These are phyloP conservation scores for Trypanosoma lewisi DNA, from an alignment of 208 protist species.

Conservation along the genomic window DNA sequence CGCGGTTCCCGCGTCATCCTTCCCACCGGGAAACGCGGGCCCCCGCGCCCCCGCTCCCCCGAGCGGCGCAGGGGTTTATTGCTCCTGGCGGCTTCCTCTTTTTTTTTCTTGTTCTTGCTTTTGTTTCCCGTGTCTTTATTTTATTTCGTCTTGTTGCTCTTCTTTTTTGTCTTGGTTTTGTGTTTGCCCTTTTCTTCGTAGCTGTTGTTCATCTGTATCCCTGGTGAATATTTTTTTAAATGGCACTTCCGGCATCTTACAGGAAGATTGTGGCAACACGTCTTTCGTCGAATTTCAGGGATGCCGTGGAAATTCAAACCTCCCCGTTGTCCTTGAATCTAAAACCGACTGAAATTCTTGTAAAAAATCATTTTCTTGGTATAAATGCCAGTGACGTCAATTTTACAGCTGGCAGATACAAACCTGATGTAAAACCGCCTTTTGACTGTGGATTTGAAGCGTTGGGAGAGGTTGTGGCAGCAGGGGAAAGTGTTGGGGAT, in stretches of 20 bases:
- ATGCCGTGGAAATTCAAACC: constrained; percentile 44
- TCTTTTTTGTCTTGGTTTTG: neutral
- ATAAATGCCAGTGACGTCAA: constrained; percentile 92
- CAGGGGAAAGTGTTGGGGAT: constrained; percentile 41
- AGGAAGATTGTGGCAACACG: constrained; percentile 61
- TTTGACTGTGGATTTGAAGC: constrained; percentile 89
- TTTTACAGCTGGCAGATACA: constrained; percentile 81
- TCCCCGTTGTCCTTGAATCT: constrained; percentile 36
- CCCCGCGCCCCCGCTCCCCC: too few species aligned
- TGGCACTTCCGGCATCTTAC: constrained; percentile 1
- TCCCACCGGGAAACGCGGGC: too few species aligned
- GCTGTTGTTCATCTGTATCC: neutral
- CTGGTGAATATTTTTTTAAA: neutral
- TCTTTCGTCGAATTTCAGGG: constrained; percentile 72
- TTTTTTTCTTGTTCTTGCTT: constrained; percentile 2
- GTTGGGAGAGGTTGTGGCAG: constrained; percentile 67
- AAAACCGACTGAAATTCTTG: constrained; percentile 63
- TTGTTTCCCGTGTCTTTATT: neutral
- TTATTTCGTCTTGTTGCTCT: neutral
- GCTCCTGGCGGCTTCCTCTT: neutral
- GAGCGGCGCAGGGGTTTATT: too few species aligned
- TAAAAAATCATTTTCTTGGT: constrained; percentile 75
- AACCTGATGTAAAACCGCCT: constrained; percentile 64
- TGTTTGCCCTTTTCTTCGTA: neutral
- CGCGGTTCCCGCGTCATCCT: too few species aligned